Evolutionary conservation across 495 filamentous ascomycete species (phyloP), one percentile per base, ranked within the genome.

Genomic region (Bombardia bombarda): DNA sequence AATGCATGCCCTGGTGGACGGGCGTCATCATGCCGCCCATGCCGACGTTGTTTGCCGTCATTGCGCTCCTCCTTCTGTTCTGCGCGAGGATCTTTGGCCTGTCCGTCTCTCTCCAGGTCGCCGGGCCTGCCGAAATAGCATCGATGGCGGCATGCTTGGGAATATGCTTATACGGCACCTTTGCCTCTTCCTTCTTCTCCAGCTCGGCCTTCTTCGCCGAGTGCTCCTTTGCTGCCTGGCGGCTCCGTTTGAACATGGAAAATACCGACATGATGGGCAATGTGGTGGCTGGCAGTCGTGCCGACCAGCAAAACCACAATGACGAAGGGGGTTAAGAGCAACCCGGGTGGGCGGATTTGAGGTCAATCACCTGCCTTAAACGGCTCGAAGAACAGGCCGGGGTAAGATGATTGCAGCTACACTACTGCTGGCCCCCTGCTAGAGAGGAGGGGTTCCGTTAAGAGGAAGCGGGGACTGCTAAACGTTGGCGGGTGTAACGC

Each of bases 111-210:
- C 63, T 66, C 68, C 69, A 77, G 19, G 55, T 65, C 0, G 67
- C 57, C 6, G 77, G 78, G 2, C 70, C 69, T 14, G 68, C 65
- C n/a, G 68, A 62, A 31, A 79, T 41, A 37, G 79, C 72, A 50
- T 83, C 76, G 30, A 62, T 52, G 38, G 72, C 72, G 31, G 76
- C 76, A 58, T 80, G 76, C 23, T 62, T 75, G 18, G 73, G 72
- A n/a, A 77, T 52, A 46, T 80, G 76, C 44, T 57, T 66, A 52
- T 80, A 80, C 14, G 68, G 67, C 20, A 57, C 17, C 50, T 70
- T 70, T 30, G 46, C 43, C 12, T 53, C 24, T 51, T 67, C 61
- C 18, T 61, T 46, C 50, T 68, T 67, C 13, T 57, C 53, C 56
- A 59, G 64, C 52, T 66, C 60, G 39, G 49, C 67, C 38, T 59